Percentiles rank a stretch among this genome's conserved stretches.
phyloP scores from a whole-genome alignment of 2,329 filamentous ascomycete genomes.

The Tolypocladium tundrense region DNA sequence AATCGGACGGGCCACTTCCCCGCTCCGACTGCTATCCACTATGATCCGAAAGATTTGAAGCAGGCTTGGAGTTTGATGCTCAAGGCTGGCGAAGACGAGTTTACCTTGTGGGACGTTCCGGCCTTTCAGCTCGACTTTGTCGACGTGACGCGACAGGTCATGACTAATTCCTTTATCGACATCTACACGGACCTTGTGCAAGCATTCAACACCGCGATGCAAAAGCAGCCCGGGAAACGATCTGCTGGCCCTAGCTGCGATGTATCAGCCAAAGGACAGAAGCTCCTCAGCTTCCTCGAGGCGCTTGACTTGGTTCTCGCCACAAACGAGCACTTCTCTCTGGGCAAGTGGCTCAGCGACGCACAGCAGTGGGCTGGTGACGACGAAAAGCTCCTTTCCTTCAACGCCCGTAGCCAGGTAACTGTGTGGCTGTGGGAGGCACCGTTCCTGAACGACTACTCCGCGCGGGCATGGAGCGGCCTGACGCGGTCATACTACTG shows the following conservation, averaged over 20 bases:
- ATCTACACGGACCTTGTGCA: conserved; percentile 25
- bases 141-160: conserved; percentile 38
- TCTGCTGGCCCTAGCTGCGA: conserved; percentile 2
- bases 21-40: conserved; percentile 29
- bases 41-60: conserved; percentile 26
- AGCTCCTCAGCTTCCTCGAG: conserved; percentile 22
- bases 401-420: conserved; percentile 38
- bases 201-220: conserved; percentile 13
- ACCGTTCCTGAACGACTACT: conserved; percentile 33
- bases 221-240: conserved; percentile 4
- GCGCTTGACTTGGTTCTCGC: conserved; percentile 30
- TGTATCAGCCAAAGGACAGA: conserved; percentile 10
- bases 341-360: conserved; percentile 28
- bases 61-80: conserved; percentile 28
- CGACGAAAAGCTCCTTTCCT: conserved; percentile 26
- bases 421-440: conserved; percentile 33
- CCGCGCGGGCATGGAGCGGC: conserved; percentile 36
- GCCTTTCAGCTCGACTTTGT: conserved; percentile 35
- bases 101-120: conserved; percentile 26
- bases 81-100: conserved; percentile 18
- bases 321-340: conserved; percentile 29
- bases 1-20: conserved; percentile 24
- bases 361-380: conserved; percentile 19
- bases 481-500: conserved; percentile 35
- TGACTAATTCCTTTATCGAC: conserved; percentile 33